Conservation (phyloP, 2,329 filamentous ascomycete genomes). For the Colletotrichum navitas region DNA sequence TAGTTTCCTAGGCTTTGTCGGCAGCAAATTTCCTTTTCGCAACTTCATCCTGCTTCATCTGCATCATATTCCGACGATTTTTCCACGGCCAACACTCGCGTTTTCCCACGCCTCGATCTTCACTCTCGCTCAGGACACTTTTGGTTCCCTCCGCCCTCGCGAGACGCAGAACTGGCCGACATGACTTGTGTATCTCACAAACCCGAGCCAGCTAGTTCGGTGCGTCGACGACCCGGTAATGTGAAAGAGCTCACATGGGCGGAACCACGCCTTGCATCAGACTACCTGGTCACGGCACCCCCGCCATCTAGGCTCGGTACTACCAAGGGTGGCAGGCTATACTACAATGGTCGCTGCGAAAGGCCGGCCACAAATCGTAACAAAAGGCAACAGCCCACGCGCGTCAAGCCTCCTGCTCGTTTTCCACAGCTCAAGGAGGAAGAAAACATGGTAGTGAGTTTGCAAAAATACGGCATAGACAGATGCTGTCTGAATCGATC, state of each 20-base stretch:
- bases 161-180: background rate
- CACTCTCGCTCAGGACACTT: background rate
- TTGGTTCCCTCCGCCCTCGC: background rate
- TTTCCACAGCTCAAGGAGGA: background rate
- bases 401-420: conserved; percentile 4
- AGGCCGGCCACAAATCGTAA: background rate
- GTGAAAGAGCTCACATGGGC: conserved; percentile 9
- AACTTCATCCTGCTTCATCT: background rate
- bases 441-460: background rate
- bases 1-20: background rate
- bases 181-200: conserved; percentile 10
- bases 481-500: background rate
- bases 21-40: background rate
- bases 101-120: background rate
- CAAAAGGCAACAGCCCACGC: conserved; percentile 21
- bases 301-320: conserved; percentile 15
- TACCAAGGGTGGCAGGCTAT: conserved; percentile 30
- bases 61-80: background rate
- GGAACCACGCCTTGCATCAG: conserved; percentile 35
- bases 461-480: background rate
- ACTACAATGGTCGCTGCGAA: conserved; percentile 25
- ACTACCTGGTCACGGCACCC: conserved; percentile 18
- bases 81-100: background rate
- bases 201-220: background rate
- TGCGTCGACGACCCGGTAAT: conserved; percentile 4